Evolutionary conservation across 1,284 basidiomycete species (phyloP).

Genomic region (Fomitopsis schrenkii): DNA sequence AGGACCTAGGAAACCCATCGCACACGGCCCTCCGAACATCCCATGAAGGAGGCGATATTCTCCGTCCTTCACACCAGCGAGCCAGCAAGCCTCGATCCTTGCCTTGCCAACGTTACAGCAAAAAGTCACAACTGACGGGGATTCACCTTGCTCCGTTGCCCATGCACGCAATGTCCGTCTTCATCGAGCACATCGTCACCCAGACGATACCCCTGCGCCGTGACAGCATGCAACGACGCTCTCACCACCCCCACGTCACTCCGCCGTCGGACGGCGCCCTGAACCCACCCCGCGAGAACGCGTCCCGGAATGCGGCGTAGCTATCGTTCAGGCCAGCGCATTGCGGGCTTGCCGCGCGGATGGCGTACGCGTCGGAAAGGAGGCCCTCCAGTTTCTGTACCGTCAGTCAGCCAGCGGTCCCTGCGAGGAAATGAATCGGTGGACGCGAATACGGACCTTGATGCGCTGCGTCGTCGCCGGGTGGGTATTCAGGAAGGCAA

Average conservation of each 20-base stretch:
- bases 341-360: conserved; percentile 32
- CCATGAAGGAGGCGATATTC: too few relatives aligned
- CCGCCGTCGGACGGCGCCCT: conserved; percentile 12
- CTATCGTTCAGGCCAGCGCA: conserved; percentile 18
- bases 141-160: too few relatives aligned
- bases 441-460: conserved; percentile 41
- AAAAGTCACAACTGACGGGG: too few relatives aligned
- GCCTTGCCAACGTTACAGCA: too few relatives aligned
- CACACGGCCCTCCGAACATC: too few relatives aligned
- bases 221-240: not conserved
- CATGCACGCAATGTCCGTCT: not conserved
- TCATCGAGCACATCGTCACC: not conserved
- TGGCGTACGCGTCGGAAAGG: conserved; percentile 52
- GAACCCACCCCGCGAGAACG: conserved; percentile 4
- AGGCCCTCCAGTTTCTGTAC: conserved; percentile 50
- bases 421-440: not conserved
- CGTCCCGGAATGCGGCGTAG: conserved; percentile 21
- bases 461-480: conserved; percentile 69
- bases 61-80: too few relatives aligned
- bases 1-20: too few relatives aligned
- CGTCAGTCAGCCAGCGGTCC: not conserved
- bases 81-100: too few relatives aligned
- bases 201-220: not conserved
- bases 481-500: conserved; percentile 72
- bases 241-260: conserved; percentile 11